phyloP scores from a whole-genome alignment of 192 early-diverging fungal genomes.

The Mortierella claussenii region DNA sequence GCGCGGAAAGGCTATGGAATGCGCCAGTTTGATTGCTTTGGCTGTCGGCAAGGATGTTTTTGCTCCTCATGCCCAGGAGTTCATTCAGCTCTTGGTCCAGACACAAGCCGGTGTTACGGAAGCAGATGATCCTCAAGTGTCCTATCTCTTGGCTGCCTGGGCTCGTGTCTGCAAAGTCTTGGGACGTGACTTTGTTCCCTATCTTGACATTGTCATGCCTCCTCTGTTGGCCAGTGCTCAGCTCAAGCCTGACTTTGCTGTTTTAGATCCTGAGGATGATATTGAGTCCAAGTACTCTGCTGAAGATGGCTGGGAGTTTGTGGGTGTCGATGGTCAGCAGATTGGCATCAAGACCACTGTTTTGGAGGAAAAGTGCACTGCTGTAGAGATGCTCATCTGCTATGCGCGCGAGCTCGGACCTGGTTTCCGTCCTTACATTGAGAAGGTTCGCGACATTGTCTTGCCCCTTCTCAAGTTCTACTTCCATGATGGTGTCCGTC shows the following conservation, averaged over 20 bases:
- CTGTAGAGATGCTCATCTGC: constrained; percentile 96
- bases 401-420: constrained; percentile 94
- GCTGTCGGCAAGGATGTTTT: constrained; percentile 94
- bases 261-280: constrained; percentile 86
- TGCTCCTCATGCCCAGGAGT: constrained; percentile 77
- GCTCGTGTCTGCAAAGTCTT: constrained; percentile 96
- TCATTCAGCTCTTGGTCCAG: constrained; percentile 83
- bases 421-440: constrained; percentile 88
- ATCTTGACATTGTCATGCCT: constrained; percentile 91
- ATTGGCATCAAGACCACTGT: constrained; percentile 95
- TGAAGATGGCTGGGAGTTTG: constrained; percentile 99
- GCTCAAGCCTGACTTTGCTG: constrained; percentile 93
- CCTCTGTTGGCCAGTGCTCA: constrained; percentile 87
- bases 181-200: constrained; percentile 93
- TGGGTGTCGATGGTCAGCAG: constrained; percentile 90
- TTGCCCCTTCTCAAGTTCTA: constrained; percentile 95
- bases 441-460: constrained; percentile 84
- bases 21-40: constrained; percentile 92
- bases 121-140: constrained; percentile 91
- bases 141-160: constrained; percentile 96
- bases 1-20: constrained; percentile 98
- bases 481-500: constrained; percentile 96
- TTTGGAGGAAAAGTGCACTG: constrained; percentile 98
- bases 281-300: constrained; percentile 87
- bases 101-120: constrained; percentile 88